Evolutionary conservation across 129 eudicot genomes (phyloP).

Genomic region (Centella asiatica): DNA sequence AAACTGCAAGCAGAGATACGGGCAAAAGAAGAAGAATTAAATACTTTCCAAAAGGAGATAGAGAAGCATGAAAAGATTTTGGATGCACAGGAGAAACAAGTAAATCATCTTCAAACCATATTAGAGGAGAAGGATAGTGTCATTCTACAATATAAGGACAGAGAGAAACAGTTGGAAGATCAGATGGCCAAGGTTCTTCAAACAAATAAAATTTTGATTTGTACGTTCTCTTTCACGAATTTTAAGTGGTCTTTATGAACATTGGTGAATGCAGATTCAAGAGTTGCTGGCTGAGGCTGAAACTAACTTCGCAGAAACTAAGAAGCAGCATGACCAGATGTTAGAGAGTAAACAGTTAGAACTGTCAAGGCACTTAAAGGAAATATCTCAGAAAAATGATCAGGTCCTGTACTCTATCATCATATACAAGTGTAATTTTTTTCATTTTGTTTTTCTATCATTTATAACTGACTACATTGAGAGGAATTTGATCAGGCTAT

Average conservation of each 20-base stretch:
- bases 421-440: conserved; percentile 4
- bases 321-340: conserved; percentile 72
- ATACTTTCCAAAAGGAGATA: conserved; percentile 42
- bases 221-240: neutral
- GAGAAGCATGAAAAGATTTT: conserved; percentile 39
- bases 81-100: conserved; percentile 48
- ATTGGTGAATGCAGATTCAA: conserved; percentile 40
- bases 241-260: conserved; percentile 11
- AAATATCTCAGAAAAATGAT: conserved; percentile 86
- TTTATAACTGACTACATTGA: conserved; percentile 23
- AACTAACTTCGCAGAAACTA: conserved; percentile 64
- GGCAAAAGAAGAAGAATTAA: conserved; percentile 46
- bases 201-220: conserved; percentile 10
- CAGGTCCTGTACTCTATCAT: conserved; percentile 43
- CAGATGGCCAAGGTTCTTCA: conserved; percentile 58
- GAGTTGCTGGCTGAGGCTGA: conserved; percentile 53
- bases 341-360: conserved; percentile 77
- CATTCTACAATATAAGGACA: conserved; percentile 40
- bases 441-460: neutral
- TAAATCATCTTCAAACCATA: conserved; percentile 35
- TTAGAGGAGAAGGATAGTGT: conserved; percentile 63
- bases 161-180: conserved; percentile 65
- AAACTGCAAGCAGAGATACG: conserved; percentile 58
- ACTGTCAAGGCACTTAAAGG: conserved; percentile 86
- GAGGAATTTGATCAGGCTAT: conserved; percentile 53